phyloP scores from a whole-genome alignment of 2,329 filamentous ascomycete genomes.

The Boeremia exigua region DNA sequence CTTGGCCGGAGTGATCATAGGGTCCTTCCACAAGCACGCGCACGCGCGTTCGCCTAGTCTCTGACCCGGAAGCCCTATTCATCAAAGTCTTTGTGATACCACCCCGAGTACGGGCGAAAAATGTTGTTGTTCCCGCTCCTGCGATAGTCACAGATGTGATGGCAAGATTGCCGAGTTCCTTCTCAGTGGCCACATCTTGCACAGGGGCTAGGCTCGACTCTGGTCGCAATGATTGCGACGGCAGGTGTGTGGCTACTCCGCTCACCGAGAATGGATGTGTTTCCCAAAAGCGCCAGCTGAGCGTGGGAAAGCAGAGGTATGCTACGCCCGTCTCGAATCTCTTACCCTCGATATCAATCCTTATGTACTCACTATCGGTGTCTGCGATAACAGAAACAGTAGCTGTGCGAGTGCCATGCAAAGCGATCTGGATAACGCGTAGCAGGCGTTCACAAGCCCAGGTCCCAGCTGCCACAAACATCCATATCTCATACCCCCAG shows the following conservation, averaged over 20 bases:
- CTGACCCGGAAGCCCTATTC: neutral
- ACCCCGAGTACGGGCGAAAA: neutral
- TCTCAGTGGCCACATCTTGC: neutral
- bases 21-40: neutral
- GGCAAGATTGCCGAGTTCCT: neutral
- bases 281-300: conserved; percentile 53
- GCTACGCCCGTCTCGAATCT: neutral
- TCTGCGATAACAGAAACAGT: neutral
- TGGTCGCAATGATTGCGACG: neutral
- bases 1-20: neutral
- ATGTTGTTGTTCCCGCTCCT: neutral
- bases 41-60: neutral
- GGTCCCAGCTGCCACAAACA: conserved; percentile 51
- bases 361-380: neutral
- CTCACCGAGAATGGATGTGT: conserved; percentile 60
- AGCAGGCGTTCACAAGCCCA: conserved; percentile 56
- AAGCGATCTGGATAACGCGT: conserved; percentile 24
- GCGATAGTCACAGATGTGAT: neutral
- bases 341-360: neutral
- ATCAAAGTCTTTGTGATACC: neutral
- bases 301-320: conserved; percentile 58
- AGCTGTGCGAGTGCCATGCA: neutral
- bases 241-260: neutral
- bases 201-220: neutral
- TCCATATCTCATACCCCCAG: conserved; percentile 53